Evolutionary conservation across 2,329 filamentous ascomycete genomes (phyloP).

Genomic region (Colletotrichum sp.): DNA sequence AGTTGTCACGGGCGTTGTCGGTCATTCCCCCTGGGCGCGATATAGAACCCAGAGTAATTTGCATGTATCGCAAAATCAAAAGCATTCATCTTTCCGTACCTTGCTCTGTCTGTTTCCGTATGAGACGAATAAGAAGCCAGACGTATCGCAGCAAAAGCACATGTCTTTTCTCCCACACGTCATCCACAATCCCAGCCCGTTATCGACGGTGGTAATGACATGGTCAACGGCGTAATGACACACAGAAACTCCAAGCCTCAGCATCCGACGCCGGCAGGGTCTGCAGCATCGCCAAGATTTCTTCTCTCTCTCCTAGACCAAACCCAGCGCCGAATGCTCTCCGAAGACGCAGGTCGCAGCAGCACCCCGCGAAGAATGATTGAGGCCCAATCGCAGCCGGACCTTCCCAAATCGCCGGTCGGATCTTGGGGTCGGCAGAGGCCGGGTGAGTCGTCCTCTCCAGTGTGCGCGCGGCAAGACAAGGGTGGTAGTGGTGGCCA

Average conservation of each 20-base stretch:
- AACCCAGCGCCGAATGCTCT: not conserved
- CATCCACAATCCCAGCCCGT: not conserved
- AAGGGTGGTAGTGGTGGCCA: not conserved
- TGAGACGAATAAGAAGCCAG: not conserved
- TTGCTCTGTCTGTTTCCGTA: not conserved
- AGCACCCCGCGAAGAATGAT: not conserved
- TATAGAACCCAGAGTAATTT: not conserved
- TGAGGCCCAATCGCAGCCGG: not conserved
- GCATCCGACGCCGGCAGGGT: conserved; percentile 12
- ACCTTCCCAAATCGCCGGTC: not conserved
- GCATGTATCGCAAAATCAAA: conserved; percentile 3
- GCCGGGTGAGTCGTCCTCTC: not conserved
- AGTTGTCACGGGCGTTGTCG: conserved; percentile 5
- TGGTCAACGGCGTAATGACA: not conserved
- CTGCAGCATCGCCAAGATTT: not conserved
- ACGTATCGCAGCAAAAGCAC: not conserved
- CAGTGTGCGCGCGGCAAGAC: not conserved
- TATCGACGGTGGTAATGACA: not conserved
- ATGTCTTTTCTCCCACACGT: not conserved
- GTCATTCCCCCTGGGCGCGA: not conserved
- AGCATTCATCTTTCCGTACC: not conserved
- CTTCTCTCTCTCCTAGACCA: not conserved
- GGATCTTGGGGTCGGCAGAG: not conserved
- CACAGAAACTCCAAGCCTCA: not conserved
- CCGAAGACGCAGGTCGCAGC: not conserved